A percentile compares a stretch with the other conserved stretches of the same genome.
phyloP scores from a whole-genome alignment of 306 rosid genomes.

The Boehmeria nivea region DNA sequence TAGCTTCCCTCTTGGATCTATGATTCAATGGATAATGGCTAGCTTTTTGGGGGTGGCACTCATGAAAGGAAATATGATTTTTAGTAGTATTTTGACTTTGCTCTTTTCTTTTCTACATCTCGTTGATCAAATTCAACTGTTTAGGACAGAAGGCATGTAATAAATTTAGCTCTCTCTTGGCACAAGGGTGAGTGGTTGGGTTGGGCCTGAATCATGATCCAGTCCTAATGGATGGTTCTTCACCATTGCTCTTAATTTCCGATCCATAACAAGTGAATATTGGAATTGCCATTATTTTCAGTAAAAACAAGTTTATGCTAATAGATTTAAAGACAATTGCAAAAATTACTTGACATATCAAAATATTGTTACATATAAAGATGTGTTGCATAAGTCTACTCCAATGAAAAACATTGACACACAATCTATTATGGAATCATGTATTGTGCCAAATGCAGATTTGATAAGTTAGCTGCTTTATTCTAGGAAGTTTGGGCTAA shows the following conservation, averaged over 20 bases:
- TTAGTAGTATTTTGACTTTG: neutral
- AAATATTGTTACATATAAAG: no score
- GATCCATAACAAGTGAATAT: no score
- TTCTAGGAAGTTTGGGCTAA: neutral
- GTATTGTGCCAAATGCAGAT: no score
- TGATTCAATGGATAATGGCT: slow-evolving; percentile 6
- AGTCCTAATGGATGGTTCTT: neutral
- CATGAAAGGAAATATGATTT: neutral
- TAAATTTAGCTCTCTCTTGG: neutral
- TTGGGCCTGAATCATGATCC: neutral
- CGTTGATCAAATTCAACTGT: neutral
- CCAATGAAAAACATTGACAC: no score
- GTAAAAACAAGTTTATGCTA: no score
- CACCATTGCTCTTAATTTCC: no score
- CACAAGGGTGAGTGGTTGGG: neutral
- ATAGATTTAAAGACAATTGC: no score
- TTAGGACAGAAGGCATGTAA: no score
- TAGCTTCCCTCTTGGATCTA: neutral
- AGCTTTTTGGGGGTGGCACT: neutral
- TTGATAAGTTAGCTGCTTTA: neutral
- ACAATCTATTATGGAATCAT: no score
- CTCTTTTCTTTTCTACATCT: neutral
- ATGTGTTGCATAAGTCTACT: no score
- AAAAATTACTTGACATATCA: no score
- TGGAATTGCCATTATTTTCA: no score